Conservation (phyloP, 805 yeast species). For the Candida ovalis region DNA sequence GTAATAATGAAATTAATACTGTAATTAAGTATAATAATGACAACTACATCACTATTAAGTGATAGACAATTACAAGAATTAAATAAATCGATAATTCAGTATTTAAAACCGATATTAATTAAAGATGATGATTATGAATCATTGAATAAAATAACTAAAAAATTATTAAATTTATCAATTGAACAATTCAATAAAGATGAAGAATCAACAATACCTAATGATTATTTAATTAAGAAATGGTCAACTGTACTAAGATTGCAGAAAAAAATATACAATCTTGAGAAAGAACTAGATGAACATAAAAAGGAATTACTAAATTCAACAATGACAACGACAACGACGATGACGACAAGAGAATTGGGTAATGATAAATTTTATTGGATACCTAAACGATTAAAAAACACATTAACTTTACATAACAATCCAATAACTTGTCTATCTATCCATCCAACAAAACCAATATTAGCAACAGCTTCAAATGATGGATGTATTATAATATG, state of each 20-base stretch:
- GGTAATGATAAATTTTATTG: conserved; percentile 43
- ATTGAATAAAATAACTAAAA: conserved; percentile 3
- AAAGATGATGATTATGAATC: conserved; percentile 3
- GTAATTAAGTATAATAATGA: too few species aligned
- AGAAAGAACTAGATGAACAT: conserved; percentile 49
- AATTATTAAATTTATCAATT: conserved; percentile 5
- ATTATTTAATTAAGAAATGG: conserved; percentile 75
- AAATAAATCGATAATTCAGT: conserved; percentile 34
- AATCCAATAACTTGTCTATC: conserved; percentile 58
- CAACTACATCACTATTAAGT: conserved; percentile 25
- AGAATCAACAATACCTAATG: conserved; percentile 22
- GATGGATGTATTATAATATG: conserved; percentile 74
- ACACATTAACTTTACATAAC: conserved; percentile 50
- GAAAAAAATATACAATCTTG: conserved; percentile 65
- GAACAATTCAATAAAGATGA: conserved; percentile 2
- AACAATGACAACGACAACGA: conserved; percentile 12
- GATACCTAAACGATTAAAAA: conserved; percentile 53
- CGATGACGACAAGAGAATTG: conserved; percentile 9
- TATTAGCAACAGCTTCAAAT: conserved; percentile 59
- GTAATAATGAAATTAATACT: too few species aligned
- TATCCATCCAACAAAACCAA: conserved; percentile 73
- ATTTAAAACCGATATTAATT: conserved; percentile 20
- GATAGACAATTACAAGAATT: conserved; percentile 34
- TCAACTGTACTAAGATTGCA: conserved; percentile 78
- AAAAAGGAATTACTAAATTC: conserved; percentile 39